Percentiles rank a stretch among this genome's conserved stretches.
These are phyloP conservation scores for Akanthomyces dipterigenus DNA, from an alignment of 2,329 filamentous ascomycete genomes.

Conservation along the genomic window DNA sequence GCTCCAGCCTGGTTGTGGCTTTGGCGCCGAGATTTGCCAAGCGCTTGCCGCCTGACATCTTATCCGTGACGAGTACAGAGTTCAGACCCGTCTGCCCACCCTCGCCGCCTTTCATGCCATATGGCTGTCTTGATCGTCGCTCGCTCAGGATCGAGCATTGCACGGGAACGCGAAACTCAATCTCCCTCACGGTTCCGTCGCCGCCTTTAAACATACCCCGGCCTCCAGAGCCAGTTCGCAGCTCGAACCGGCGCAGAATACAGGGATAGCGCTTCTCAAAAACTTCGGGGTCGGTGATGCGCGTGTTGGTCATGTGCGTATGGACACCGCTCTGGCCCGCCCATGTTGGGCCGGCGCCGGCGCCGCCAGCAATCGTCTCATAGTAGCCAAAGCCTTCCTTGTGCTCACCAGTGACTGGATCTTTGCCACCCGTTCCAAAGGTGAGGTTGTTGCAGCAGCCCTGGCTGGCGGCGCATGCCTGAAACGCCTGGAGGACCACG, in stretches of 20 bases:
- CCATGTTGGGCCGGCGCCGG: slow-evolving; percentile 67
- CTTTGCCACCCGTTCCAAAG: slow-evolving; percentile 71
- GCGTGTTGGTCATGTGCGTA: slow-evolving; percentile 80
- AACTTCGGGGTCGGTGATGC: slow-evolving; percentile 74
- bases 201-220: slow-evolving; percentile 62
- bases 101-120: slow-evolving; percentile 65
- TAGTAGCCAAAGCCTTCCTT: slow-evolving; percentile 71
- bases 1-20: slow-evolving; percentile 50
- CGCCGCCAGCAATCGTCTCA: slow-evolving; percentile 75
- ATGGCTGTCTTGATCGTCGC: slow-evolving; percentile 64
- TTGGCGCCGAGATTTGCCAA: slow-evolving; percentile 53
- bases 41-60: slow-evolving; percentile 20
- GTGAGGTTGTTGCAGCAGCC: slow-evolving; percentile 82
- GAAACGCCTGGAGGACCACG: slow-evolving; percentile 74
- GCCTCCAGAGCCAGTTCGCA: slow-evolving; percentile 58
- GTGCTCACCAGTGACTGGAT: slow-evolving; percentile 43
- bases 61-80: slow-evolving; percentile 15
- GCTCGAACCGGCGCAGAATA: slow-evolving; percentile 60
- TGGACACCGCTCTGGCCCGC: slow-evolving; percentile 71
- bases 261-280: slow-evolving; percentile 68
- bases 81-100: slow-evolving; percentile 64
- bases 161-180: slow-evolving; percentile 72
- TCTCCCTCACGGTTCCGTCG: slow-evolving; percentile 69
- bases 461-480: slow-evolving; percentile 70
- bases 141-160: slow-evolving; percentile 76